Evolutionary conservation across 176 grass and related monocot genomes (phyloP), one percentile per base, ranked within the genome.

Genomic region (Musa beccarii): DNA sequence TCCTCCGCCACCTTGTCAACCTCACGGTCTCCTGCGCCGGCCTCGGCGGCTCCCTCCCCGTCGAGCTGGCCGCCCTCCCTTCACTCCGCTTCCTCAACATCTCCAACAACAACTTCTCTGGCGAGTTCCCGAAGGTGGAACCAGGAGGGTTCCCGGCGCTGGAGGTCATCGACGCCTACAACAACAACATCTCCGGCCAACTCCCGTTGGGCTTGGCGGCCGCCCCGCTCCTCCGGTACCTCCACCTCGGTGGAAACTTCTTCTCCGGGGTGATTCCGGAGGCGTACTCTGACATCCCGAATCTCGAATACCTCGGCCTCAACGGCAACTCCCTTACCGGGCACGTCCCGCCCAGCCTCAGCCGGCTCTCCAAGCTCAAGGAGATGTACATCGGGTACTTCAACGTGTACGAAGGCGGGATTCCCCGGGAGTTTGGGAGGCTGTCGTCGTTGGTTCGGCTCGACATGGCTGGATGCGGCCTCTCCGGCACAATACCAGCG

Each of bases 201-300:
- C 84, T 98, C 2, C 95, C 84, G 10, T 57, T 67, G 1, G 77
- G 80, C 10, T 2, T 52, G 19, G 9, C 76, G 0, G 0, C 13
- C 0, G 79, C 81, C 56, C 68, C 72, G 0, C 52, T 23, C 2
- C 85, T 98, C 10, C 80, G 86, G 1, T 81, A 91, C 82, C 80
- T 98, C 78, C 84, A 91, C 54, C 84, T 98, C 2, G 90, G 95
- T n/a, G 95, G 95, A 0, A 98, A 98, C 81, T 98, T 79, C 82
- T 98, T 98, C 84, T 54, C 81, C 11, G 90, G 90, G 19, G 19
- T 51, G 14, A 98, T 98, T n/a, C 95, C 90, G 4, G 53, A 74
- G 10, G 2, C 14, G 29, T 98, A 87, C 75, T 81, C 68, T 55
- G 78, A 83, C 13, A 75, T 93, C 24, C 23, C 74, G 0, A 17